phyloP scores from a whole-genome alignment of 2,329 filamentous ascomycete genomes.

The Triangularia verruculosa region DNA sequence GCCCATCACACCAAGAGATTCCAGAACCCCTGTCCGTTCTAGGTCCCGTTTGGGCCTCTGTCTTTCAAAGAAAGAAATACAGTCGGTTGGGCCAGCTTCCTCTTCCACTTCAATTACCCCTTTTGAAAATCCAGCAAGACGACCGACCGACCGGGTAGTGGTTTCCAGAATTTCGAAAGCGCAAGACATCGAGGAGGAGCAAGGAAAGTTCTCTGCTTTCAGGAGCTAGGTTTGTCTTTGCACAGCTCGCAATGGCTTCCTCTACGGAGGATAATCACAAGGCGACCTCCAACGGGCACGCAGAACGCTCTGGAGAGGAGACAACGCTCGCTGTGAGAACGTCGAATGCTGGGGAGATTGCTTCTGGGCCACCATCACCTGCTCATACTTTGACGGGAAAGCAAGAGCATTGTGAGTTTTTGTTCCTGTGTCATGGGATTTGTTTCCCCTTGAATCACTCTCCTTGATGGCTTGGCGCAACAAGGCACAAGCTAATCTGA shows the following conservation, averaged over 20 bases:
- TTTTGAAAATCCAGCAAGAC: not conserved
- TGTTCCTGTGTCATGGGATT: not conserved
- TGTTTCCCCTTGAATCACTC: not conserved
- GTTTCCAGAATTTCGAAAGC: not conserved
- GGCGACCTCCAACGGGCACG: conserved; percentile 10
- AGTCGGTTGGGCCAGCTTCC: not conserved
- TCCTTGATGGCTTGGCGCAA: too few species aligned
- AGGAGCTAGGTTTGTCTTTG: not conserved
- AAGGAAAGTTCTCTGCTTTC: not conserved
- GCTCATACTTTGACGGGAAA: conserved; percentile 75
- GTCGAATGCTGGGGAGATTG: conserved; percentile 5
- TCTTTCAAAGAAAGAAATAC: not conserved
- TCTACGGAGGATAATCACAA: not conserved
- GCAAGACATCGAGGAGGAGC: not conserved
- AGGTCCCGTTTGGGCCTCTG: not conserved
- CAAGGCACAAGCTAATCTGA: not conserved
- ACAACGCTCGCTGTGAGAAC: conserved; percentile 10
- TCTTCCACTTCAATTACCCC: not conserved
- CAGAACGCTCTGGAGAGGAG: conserved; percentile 10
- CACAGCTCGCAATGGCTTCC: conserved; percentile 14
- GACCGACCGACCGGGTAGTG: not conserved
- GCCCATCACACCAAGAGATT: not conserved
- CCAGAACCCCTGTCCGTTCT: not conserved
- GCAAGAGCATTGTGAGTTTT: conserved; percentile 84
- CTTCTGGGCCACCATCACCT: conserved; percentile 27